Evolutionary conservation across 495 filamentous ascomycete genomes (phyloP), one percentile per base, ranked within the genome.

Genomic region (Xylona heveae): DNA sequence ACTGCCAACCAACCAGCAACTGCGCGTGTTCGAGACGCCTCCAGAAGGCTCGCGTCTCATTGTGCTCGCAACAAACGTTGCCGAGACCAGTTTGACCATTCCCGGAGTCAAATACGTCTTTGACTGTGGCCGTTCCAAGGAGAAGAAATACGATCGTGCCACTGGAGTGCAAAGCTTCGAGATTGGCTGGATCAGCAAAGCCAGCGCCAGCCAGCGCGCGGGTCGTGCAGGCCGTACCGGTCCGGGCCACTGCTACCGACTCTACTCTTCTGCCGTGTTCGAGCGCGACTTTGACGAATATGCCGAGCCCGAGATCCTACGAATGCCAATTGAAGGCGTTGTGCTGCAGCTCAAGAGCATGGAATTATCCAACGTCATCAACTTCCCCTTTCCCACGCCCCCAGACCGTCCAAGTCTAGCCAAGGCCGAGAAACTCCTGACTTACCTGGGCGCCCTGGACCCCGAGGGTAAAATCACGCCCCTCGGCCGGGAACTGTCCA

Each of bases 381-480:
- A 84, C 44, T 99, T 99, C 49, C 90, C 88, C n/a, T 99, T 95
- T 48, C 90, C 90, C 5, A 93, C 90, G 3, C 72, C 81, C 5
- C 90, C 88, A 13, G 77, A 82, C 38, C 71, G 73, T 9, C 58
- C 74, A 37, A 79, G 72, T 38, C 61, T 99, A 1, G 62, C 66
- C 28, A 84, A 77, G 43, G 83, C 90, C 13, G 88, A 95, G 48
- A 84, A 75, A 20, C 62, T 94, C 5, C 55, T 93, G 6, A 69
- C 63, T 24, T 76, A 82, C 43, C 59, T 85, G 6, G 68, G 70
- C 7, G 78, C 74, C 4, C 56, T 79, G 18, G 64, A 68, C 6
- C 45, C 62, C 5, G 59, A 59, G 9, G 79, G 79, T n/a, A 68
- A 77, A 42, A 66, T 88, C 24, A 90, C 81, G 3, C 57, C 61